Conservation (phyloP, 352 stramenopile species). For the Chrysophaeum taylorii region DNA sequence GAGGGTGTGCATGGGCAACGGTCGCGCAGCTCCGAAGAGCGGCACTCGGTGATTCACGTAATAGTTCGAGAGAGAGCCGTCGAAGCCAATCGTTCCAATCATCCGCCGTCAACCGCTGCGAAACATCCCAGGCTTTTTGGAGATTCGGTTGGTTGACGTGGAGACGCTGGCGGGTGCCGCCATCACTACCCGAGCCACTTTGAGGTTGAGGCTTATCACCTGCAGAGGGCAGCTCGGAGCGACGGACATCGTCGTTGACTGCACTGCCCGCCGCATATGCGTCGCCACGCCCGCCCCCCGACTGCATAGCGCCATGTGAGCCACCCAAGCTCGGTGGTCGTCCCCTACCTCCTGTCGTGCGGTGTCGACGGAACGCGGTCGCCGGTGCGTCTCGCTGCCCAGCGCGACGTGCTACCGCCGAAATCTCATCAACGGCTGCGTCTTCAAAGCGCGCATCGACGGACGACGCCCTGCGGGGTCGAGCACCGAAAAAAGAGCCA, state of each 20-base stretch:
- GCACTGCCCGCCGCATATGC: not conserved
- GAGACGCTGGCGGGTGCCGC: constrained; percentile 51
- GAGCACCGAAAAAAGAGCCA: too few relatives aligned
- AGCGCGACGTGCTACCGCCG: too few relatives aligned
- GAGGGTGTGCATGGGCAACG: constrained; percentile 88
- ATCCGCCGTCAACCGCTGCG: constrained; percentile 66
- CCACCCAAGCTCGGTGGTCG: too few relatives aligned
- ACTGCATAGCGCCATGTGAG: too few relatives aligned
- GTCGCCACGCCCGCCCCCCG: not conserved
- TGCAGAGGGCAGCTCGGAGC: not conserved
- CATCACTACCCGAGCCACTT: constrained; percentile 10
- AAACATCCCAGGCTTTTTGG: constrained; percentile 82
- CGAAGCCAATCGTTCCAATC: constrained; percentile 98
- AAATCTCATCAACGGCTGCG: too few relatives aligned
- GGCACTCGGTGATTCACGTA: constrained; percentile 86
- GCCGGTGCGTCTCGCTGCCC: too few relatives aligned
- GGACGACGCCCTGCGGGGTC: too few relatives aligned
- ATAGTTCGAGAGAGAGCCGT: constrained; percentile 83
- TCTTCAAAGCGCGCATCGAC: too few relatives aligned
- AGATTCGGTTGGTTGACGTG: constrained; percentile 84
- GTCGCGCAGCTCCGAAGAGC: constrained; percentile 79
- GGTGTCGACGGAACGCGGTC: too few relatives aligned
- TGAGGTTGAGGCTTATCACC: not conserved
- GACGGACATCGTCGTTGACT: not conserved
- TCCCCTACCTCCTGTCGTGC: too few relatives aligned